Conservation (phyloP, 2,329 filamentous ascomycete genomes). For the Pleoardoris graminearum region DNA sequence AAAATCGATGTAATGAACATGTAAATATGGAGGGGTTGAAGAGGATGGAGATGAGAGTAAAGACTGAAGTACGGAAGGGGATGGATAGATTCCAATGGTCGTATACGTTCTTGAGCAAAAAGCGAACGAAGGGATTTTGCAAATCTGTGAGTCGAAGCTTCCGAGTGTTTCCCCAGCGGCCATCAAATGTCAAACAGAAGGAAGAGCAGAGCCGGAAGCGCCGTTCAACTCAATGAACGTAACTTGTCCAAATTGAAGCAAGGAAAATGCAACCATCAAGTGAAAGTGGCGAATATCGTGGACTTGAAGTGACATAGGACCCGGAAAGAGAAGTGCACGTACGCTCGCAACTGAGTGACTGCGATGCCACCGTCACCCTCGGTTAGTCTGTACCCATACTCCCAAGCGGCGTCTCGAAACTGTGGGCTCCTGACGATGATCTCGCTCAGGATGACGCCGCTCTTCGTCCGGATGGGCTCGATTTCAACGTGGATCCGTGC, state of each 20-base stretch:
- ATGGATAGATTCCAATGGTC: no score
- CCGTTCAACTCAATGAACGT: no score
- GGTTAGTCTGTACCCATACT: constrained; percentile 75
- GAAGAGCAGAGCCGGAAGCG: no score
- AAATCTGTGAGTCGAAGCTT: no score
- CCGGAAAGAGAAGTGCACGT: constrained; percentile 49
- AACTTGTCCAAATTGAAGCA: no score
- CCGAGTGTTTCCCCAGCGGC: no score
- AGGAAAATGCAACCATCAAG: no score
- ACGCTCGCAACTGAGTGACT: constrained; percentile 79
- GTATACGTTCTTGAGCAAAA: neutral
- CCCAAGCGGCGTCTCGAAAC: constrained; percentile 84
- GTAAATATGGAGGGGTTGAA: no score
- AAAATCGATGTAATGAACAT: constrained; percentile 8
- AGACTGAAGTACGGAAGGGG: neutral
- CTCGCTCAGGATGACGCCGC: constrained; percentile 65
- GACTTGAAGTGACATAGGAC: neutral
- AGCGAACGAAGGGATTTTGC: no score
- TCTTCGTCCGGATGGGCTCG: constrained; percentile 59
- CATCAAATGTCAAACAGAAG: no score
- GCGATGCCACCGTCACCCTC: constrained; percentile 76
- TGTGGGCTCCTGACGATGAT: constrained; percentile 91
- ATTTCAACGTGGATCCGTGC: constrained; percentile 66
- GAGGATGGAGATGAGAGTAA: neutral
- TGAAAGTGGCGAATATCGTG: constrained; percentile 5